Percentiles rank a stretch among this genome's conserved stretches.
Evolutionary conservation across 179 eudicot genomes (phyloP).

Genomic region (Beta macrorhiza): DNA sequence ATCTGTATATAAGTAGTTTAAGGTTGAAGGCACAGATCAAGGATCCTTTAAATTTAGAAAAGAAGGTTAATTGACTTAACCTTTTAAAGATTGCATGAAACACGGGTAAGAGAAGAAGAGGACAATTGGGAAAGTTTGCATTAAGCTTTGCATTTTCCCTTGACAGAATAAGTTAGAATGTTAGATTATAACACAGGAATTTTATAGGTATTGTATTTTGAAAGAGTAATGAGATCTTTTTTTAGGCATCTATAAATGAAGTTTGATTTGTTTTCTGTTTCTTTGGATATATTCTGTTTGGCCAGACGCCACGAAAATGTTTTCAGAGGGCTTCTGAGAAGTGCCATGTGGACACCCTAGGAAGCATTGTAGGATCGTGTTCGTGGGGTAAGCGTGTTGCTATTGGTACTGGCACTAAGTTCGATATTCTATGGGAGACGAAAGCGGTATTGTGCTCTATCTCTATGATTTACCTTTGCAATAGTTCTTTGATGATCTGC

Average conservation of each 20-base stretch:
- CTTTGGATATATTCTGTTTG: background rate
- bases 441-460: conserved; percentile 49
- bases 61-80: too few relatives aligned
- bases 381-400: conserved; percentile 98
- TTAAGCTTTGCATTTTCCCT: background rate
- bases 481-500: background rate
- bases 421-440: conserved; percentile 78
- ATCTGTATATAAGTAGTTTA: background rate
- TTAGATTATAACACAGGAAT: background rate
- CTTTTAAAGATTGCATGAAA: background rate
- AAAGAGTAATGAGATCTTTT: background rate
- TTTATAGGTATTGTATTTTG: background rate
- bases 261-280: background rate
- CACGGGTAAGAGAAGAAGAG: background rate
- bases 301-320: conserved; percentile 87
- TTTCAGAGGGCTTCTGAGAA: conserved; percentile 95
- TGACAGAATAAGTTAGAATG: background rate
- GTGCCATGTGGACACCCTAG: conserved; percentile 71
- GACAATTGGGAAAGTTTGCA: background rate
- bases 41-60: background rate
- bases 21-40: too few relatives aligned
- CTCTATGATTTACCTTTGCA: background rate
- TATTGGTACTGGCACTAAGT: conserved; percentile 87
- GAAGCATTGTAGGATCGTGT: conserved; percentile 92
- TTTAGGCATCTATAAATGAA: background rate